Conservation (phyloP, 2,329 filamentous ascomycete species). For the Neodidymelliopsis sp. region DNA sequence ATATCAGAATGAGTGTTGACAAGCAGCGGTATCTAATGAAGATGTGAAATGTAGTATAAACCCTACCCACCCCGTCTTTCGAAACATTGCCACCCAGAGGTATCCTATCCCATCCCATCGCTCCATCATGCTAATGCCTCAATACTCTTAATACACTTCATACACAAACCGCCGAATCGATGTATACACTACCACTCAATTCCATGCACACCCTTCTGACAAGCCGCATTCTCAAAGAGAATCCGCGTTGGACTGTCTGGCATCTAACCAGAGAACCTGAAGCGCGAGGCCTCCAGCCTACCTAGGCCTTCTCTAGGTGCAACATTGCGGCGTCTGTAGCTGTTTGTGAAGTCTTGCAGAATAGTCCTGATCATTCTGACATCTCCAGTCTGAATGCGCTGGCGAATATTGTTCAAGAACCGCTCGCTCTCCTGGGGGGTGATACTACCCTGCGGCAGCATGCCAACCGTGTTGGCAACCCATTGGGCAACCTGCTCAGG, state of each 20-base stretch:
- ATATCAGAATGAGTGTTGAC: constrained; percentile 1
- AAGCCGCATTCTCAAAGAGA: neutral
- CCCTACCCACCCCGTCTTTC: constrained; percentile 1
- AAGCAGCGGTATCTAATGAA: constrained; percentile 9
- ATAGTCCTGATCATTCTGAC: constrained; percentile 82
- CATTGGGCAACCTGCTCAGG: constrained; percentile 80
- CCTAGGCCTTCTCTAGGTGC: constrained; percentile 93
- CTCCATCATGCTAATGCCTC: constrained; percentile 21
- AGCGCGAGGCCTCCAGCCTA: constrained; percentile 83
- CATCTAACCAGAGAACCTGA: constrained; percentile 70
- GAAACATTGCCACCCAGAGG: constrained; percentile 15
- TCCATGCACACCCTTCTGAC: neutral
- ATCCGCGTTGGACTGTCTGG: constrained; percentile 12
- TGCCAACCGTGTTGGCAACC: constrained; percentile 82
- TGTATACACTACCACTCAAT: constrained; percentile 11
- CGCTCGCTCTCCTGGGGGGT: constrained; percentile 81
- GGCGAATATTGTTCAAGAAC: constrained; percentile 80
- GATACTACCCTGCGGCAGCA: constrained; percentile 78
- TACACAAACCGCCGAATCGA: constrained; percentile 2
- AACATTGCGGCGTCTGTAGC: constrained; percentile 90
- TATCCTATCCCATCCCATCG: constrained; percentile 15
- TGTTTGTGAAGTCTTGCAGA: constrained; percentile 96
- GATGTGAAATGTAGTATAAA: constrained; percentile 3
- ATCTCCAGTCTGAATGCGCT: constrained; percentile 73
- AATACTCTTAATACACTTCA: constrained; percentile 14